Base-by-base conservation (phyloP, 352 stramenopile species). In the Phytophthora citrophthora region DNA sequence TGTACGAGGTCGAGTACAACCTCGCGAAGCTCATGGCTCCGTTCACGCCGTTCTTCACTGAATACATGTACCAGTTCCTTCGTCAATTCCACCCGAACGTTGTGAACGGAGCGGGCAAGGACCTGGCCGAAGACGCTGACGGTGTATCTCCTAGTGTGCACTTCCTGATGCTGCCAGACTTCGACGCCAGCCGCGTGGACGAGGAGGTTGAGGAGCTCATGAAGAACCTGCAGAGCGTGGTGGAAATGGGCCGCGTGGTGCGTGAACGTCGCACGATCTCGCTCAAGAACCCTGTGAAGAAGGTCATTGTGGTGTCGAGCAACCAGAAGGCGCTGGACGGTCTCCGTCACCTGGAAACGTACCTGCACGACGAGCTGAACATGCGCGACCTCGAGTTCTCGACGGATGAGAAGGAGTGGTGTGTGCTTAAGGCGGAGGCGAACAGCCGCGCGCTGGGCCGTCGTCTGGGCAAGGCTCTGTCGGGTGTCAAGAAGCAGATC, bases 51-150 rank as follows among this genome's bases (percentile, higher is more conserved):
- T 99, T 99, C 83, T 99, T 99, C 62, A 94, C 97, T 6, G 98
- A 99, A 80, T 99, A 98, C 82, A 98, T 99, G 72, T 99, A 99
- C 81, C 97, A 99, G 76, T 97, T 99, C 64, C 82, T 99, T 31
- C 88, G 97, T 58, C 96, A 98, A 63, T 93, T 98, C 65, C 95
- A 99, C 83, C 95, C 96, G 34, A 79, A 85, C 53, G 90, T 96
- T 2, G 69, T 89, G n/a, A 74, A 68, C 52, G 68, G 16, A 24
- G 75, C 90, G 26, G 72, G 77, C 8, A 86, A 90, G 44, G 96
- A 98, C 61, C 79, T 95, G 31, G 78, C 82, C 4, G 86, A 91
- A 44, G 96, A 98, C 61, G 89, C 89, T 16, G 94, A 98, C 39
- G 88, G 89, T 36, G 80, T 96, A 39, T 96, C 97, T 54, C 94